Base-by-base conservation (phyloP, 1,284 basidiomycete genomes). In the Puccinia novopanici region DNA sequence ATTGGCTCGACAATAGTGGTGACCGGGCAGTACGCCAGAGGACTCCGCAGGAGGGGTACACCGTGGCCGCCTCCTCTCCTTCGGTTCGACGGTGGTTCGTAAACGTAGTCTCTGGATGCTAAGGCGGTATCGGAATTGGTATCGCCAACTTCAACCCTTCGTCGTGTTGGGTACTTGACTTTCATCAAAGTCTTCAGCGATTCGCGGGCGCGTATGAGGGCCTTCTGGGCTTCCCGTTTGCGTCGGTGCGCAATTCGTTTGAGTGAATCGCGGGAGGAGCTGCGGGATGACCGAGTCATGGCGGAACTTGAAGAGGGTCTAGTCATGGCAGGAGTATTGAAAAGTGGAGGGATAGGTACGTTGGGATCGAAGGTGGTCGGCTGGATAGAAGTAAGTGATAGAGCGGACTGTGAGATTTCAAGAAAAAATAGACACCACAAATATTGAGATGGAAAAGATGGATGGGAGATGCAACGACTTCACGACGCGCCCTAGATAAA, bases 121-220 rank as follows among this genome's bases (percentile, higher is more conserved):
- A 50, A n/a, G 17, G 67, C 67, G 27, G 67, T 70, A 30, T 70
- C 67, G 13, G 67, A 70, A 24, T 70, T 70, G n/a, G 67, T 70
- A 37, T 70, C 67, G 17, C 67, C 67, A 19, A 70, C 67, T 17
- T 70, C 45, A 24, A 70, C 45, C 37, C 45, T 22, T 70, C 67
- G 67, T 15, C 67, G 67, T 12, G 67, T 50, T 15, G 67, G 67
- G 48, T 70, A 70, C 50, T 70, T 48, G n/a, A 24, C 45, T 15
- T 50, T 70, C 45, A 70, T 17, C 10, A 70, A 5, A 9, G 15
- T 19, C 34, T 70, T 70, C 1, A 70, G 67, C 19, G 67, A 70
- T 19, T 70, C 67, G 24, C 67, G 67, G 13, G 67, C 67, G 15
- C 67, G 40, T n/a, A 70, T 42, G 24, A 70, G 67, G 2, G 67